Percentiles rank a stretch among this genome's conserved stretches.
These are phyloP conservation scores for Exophiala lecanii-corni DNA, from an alignment of 2,329 filamentous ascomycete species.

Conservation along the genomic window DNA sequence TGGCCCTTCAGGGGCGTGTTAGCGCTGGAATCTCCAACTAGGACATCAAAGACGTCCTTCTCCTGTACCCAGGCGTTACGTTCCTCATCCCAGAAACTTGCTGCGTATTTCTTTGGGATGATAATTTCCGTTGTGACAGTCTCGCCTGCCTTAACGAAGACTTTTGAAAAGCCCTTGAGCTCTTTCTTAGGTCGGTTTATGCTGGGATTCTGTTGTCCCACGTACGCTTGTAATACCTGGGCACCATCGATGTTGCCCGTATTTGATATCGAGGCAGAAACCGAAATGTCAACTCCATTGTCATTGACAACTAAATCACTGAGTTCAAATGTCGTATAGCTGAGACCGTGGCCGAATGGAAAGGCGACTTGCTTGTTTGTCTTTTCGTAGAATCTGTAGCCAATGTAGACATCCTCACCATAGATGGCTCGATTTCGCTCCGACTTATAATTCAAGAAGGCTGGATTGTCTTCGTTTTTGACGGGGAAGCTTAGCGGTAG, in stretches of 20 bases:
- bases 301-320: slow-evolving; percentile 45
- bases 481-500: slow-evolving; percentile 69
- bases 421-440: slow-evolving; percentile 70
- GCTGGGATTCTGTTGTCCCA: slow-evolving; percentile 43
- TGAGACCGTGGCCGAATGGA: slow-evolving; percentile 74
- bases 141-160: slow-evolving; percentile 57
- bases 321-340: slow-evolving; percentile 66
- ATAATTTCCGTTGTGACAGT: slow-evolving; percentile 53
- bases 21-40: slow-evolving; percentile 53
- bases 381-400: slow-evolving; percentile 76
- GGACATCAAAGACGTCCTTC: slow-evolving; percentile 59
- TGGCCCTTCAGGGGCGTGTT: slow-evolving; percentile 40
- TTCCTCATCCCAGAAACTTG: slow-evolving; percentile 67
- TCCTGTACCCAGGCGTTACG: slow-evolving; percentile 62
- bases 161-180: slow-evolving; percentile 63
- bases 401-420: slow-evolving; percentile 75
- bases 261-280: slow-evolving; percentile 48
- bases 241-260: slow-evolving; percentile 49
- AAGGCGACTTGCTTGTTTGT: slow-evolving; percentile 63
- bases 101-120: slow-evolving; percentile 59
- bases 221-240: slow-evolving; percentile 54
- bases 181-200: slow-evolving; percentile 58
- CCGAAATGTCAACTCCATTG: slow-evolving; percentile 44
- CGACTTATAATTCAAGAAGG: slow-evolving; percentile 68
- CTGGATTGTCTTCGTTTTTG: slow-evolving; percentile 64